These are phyloP conservation scores for Salvia miltiorrhiza DNA, from an alignment of 257 asterid genomes.

Conservation along the genomic window DNA sequence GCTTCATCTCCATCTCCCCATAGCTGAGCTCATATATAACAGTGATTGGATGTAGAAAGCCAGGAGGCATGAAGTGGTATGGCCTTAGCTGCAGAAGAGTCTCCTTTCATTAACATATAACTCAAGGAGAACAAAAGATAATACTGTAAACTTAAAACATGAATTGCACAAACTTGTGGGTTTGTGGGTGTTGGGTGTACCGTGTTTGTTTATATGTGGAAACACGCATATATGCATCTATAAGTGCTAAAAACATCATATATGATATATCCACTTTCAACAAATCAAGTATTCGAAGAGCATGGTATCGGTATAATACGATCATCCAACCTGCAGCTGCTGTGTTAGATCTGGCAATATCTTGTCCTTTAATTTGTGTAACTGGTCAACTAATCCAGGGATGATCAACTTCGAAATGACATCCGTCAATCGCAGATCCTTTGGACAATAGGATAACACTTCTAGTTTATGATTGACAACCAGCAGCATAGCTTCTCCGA, in stretches of 20 bases:
- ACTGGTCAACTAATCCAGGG: constrained; percentile 82
- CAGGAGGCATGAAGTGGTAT: constrained; percentile 85
- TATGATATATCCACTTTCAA: not conserved
- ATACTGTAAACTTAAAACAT: not conserved
- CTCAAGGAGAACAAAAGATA: not conserved
- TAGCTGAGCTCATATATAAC: constrained; percentile 78
- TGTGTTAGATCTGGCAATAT: constrained; percentile 49
- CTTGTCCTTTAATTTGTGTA: constrained; percentile 60
- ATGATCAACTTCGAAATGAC: constrained; percentile 66
- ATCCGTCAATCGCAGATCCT: constrained; percentile 51
- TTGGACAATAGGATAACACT: constrained; percentile 71
- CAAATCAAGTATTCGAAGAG: constrained; percentile 6
- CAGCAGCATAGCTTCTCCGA: constrained; percentile 62
- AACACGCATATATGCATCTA: not conserved
- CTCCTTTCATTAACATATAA: constrained; percentile 23
- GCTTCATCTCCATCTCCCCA: constrained; percentile 92
- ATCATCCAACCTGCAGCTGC: constrained; percentile 59
- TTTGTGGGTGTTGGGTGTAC: not conserved
- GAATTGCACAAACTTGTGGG: not conserved
- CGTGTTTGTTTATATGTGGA: not conserved
- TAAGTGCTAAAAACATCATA: not conserved
- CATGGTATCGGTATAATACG: constrained; percentile 12
- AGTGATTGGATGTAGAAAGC: constrained; percentile 75
- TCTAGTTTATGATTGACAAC: constrained; percentile 71
- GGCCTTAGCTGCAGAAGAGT: constrained; percentile 65